Percentiles rank a stretch among this genome's conserved stretches.
Evolutionary conservation across 2,329 filamentous ascomycete species (phyloP).

Genomic region (Cercospora zeae-maydis): DNA sequence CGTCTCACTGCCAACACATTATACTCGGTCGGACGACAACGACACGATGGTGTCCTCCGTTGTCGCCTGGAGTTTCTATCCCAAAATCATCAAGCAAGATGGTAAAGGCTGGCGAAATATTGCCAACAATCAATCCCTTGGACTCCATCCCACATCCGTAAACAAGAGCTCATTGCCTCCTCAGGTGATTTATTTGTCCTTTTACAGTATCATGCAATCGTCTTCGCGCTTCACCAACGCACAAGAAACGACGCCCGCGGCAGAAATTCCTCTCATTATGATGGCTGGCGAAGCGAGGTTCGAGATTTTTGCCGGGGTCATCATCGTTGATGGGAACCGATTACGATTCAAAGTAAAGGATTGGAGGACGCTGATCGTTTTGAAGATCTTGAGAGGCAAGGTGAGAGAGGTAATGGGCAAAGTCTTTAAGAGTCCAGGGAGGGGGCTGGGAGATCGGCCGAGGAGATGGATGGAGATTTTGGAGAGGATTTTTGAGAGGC

Average conservation of each 20-base stretch:
- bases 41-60: conserved; percentile 76
- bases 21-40: conserved; percentile 73
- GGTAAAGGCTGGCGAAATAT: conserved; percentile 86
- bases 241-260: conserved; percentile 68
- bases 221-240: conserved; percentile 81
- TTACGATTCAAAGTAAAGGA: conserved; percentile 77
- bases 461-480: conserved; percentile 43
- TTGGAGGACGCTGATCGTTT: conserved; percentile 86
- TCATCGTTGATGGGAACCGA: conserved; percentile 82
- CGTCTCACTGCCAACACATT: conserved; percentile 73
- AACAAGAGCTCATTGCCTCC: conserved; percentile 60
- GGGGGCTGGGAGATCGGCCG: conserved; percentile 40
- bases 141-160: conserved; percentile 80
- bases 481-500: conserved; percentile 31
- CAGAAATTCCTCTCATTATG: conserved; percentile 73
- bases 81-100: conserved; percentile 81
- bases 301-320: conserved; percentile 83
- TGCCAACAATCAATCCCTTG: conserved; percentile 86
- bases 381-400: conserved; percentile 73
- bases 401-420: conserved; percentile 71
- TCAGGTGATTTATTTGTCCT: conserved; percentile 74
- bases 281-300: conserved; percentile 86
- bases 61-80: conserved; percentile 92
- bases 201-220: conserved; percentile 96
- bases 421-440: conserved; percentile 58